These are phyloP conservation scores for Cutaneotrichosporon sp. DNA, from an alignment of 1,284 basidiomycete genomes.

Conservation along the genomic window DNA sequence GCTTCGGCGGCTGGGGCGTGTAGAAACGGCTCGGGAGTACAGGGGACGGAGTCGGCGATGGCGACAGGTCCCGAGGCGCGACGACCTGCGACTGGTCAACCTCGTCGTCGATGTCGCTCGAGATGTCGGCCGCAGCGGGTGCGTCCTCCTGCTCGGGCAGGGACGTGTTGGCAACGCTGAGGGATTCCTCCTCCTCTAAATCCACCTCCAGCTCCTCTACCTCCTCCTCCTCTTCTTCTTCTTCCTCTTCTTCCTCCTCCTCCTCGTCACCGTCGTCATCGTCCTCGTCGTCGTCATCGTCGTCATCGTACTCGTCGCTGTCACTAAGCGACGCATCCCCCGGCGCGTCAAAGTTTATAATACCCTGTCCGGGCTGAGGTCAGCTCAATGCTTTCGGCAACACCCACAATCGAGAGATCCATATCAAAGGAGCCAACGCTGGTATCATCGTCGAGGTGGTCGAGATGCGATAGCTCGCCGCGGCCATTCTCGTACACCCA, in stretches of 20 bases:
- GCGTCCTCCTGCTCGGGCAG: background rate
- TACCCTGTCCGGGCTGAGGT: conserved; percentile 23
- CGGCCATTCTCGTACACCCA: conserved; percentile 34
- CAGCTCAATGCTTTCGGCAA: background rate
- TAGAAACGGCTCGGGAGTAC: conserved; percentile 21
- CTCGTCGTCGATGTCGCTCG: conserved; percentile 11
- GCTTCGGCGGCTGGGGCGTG: conserved; percentile 30
- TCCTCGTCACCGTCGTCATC: conserved; percentile 7
- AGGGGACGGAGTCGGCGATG: background rate
- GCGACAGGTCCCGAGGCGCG: background rate
- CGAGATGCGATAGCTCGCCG: conserved; percentile 18
- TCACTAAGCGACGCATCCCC: conserved; percentile 3
- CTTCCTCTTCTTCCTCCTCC: background rate
- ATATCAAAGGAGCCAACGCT: conserved; percentile 30
- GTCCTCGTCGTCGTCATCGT: conserved; percentile 4
- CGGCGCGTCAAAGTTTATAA: conserved; percentile 17
- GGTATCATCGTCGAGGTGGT: conserved; percentile 24
- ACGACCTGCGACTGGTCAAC: background rate
- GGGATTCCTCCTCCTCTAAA: conserved; percentile 4
- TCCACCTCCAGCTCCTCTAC: conserved; percentile 6
- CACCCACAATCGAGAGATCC: conserved; percentile 35
- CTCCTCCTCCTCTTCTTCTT: conserved; percentile 7
- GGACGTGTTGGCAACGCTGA: conserved; percentile 2
- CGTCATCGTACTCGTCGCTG: conserved; percentile 5
- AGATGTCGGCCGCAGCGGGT: background rate